Evolutionary conservation across 805 yeast genomes (phyloP), one percentile per base, ranked within the genome.

Genomic region (Starmerella sirachaensis): DNA sequence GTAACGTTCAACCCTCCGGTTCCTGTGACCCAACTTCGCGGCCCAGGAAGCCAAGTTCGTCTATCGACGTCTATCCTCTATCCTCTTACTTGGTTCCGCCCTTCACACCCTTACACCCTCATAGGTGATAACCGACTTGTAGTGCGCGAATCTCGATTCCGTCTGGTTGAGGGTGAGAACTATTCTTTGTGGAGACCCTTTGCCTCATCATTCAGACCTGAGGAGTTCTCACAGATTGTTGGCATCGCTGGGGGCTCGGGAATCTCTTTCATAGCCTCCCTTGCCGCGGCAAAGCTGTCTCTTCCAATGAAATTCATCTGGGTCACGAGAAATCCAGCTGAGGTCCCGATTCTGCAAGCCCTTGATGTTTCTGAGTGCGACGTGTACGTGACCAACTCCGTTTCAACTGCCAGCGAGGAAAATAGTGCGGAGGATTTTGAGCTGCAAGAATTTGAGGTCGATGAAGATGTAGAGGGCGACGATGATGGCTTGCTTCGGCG

Each of bases 11-110:
- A 60, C 21, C 58, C 74, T 6, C 55, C 57, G 6, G 40, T 50
- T 10, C 22, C 48, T 32, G 21, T 35, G 31, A 19, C 37, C 18
- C 5, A 23, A 63, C 1, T 53, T 48, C 31, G 57, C 54, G 27
- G 72, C 72, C 0, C 33, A 2, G 78, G 74, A 3, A 63, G 76
- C 8, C 74, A 70, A 50, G 38, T 64, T 12, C 51, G 69, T 13
- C 33, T 62, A 6, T 41, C 59, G 6, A 36, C 38, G 9, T 44
- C 51, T 0, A 47, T 57, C 3, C 32, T 13, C 23, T 30, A 40
- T 26, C 56, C 56, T 52, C 41, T 60, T 55, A 20, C 68, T 48
- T 46, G 72, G 61, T 43, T 67, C 60, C 12, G 55, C 48, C 49
- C 62, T 42, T 44, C 72, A 37, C 54, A 71, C 42, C 44, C 76